Conservation (phyloP, 2,329 filamentous ascomycete species). For the Exophiala sp. region DNA sequence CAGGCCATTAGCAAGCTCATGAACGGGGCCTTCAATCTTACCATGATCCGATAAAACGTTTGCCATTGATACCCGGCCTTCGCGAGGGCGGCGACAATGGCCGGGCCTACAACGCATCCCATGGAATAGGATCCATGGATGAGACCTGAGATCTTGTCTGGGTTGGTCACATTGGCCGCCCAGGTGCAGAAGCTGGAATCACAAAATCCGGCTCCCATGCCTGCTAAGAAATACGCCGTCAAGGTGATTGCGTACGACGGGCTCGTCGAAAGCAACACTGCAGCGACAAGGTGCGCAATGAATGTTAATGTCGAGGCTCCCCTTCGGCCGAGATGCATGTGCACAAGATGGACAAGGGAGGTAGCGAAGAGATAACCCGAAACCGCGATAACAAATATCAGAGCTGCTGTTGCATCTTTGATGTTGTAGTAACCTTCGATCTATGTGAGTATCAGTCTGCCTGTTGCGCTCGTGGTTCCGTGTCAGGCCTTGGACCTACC, state of each 20-base stretch:
- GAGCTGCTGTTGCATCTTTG: conserved; percentile 43
- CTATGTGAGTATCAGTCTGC: neutral
- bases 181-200: conserved; percentile 48
- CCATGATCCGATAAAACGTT: conserved; percentile 40
- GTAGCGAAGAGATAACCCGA: conserved; percentile 46
- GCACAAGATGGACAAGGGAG: conserved; percentile 38
- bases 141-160: conserved; percentile 41
- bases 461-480: neutral
- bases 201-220: conserved; percentile 40
- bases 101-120: conserved; percentile 39
- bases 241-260: conserved; percentile 35
- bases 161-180: conserved; percentile 40
- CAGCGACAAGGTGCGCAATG: conserved; percentile 35
- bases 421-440: conserved; percentile 42
- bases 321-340: conserved; percentile 42
- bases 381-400: conserved; percentile 44
- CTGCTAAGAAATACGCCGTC: conserved; percentile 32
- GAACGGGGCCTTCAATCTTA: conserved; percentile 27
- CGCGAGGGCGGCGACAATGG: conserved; percentile 34
- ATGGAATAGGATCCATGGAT: conserved; percentile 41
- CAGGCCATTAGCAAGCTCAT: neutral
- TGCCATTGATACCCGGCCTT: conserved; percentile 35
- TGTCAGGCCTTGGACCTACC: too few relatives aligned
- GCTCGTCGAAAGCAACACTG: conserved; percentile 30
- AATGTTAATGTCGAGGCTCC: conserved; percentile 42